Base-by-base conservation (phyloP, 805 yeast species). In the Komagataella phaffii region DNA sequence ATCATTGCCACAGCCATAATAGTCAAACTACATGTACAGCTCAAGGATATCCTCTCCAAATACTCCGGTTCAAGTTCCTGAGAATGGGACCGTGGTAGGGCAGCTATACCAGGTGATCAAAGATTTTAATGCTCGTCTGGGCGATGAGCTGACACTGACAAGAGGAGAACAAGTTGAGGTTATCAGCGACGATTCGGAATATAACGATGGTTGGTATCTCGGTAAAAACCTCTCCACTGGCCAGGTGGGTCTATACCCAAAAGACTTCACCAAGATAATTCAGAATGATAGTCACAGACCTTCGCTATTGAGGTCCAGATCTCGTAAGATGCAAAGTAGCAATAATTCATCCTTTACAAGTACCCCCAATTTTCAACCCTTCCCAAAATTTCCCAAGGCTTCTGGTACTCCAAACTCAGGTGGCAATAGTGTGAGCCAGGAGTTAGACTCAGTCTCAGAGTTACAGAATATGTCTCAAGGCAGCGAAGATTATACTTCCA, bases 141-240 rank as follows among this genome's bases (percentile, higher is more conserved):
- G 88, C 23, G 99, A 93, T 67, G 99, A 93, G 66, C 72, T 93
- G 45, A 79, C 82, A 48, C 73, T 93, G 58, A 75, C 73, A 49
- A 77, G 83, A 8, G 98, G 97, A 24, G 97, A 93, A 63, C 81
- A 79, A 54, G 75, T 93, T 53, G 95, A 88, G 64, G 88, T 93
- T 6, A 79, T 93, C 19, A 88, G 95, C 47, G 96, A 89, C 66
- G 99, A 93, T 67, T 78, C 83, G 55, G 96, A 88, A 61, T 93
- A 85, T 65, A 85, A 87, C 59, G 98, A 93, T 66, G 97, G 98
- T 17, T 93, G 99, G 99, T 93, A 84, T 62, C 85, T 87, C 76
- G 96, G 96, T 3, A 81, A 80, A 54, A 90, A 90, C 58, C 62
- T 88, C 49, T 61, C 77, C 49, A 81, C 91, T 0, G 77, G 79